Percentiles rank a stretch among this genome's conserved stretches.
Conservation (phyloP, 805 yeast genomes). For the Diddensiella transvaalensis region DNA sequence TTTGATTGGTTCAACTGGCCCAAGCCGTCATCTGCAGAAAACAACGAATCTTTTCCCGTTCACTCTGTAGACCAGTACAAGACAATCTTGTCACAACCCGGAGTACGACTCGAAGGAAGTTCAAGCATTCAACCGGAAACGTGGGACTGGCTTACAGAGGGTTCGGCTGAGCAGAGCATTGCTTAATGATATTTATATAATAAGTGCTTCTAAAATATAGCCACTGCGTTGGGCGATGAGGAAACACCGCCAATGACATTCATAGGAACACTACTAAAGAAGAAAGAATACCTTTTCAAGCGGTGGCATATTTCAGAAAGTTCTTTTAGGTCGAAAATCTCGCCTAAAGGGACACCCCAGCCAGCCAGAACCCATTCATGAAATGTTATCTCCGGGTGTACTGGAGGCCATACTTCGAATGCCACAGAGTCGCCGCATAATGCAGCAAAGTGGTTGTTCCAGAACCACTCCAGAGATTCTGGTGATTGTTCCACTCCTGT, state of each 20-base stretch:
- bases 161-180: too few species aligned
- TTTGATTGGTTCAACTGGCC: conserved; percentile 29
- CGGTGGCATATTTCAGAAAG: conserved; percentile 29
- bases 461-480: conserved; percentile 28
- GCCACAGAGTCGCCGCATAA: conserved; percentile 32
- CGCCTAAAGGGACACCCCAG: conserved; percentile 38
- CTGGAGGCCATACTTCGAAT: conserved; percentile 29
- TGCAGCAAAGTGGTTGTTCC: conserved; percentile 31
- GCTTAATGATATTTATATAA: too few species aligned
- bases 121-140: neutral
- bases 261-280: conserved; percentile 34
- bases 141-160: neutral
- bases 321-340: conserved; percentile 34
- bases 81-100: conserved; percentile 25
- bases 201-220: conserved; percentile 31
- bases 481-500: conserved; percentile 30
- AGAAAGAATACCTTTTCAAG: conserved; percentile 30
- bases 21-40: conserved; percentile 9
- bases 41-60: neutral
- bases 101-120: neutral
- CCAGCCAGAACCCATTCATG: conserved; percentile 28
- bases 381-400: conserved; percentile 5
- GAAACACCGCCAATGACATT: conserved; percentile 37
- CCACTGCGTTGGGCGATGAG: conserved; percentile 45
- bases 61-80: conserved; percentile 17